Evolutionary conservation across 2,329 filamentous ascomycete species (phyloP), one percentile per base, ranked within the genome.

Genomic region (Pseudodiploospora longispora): DNA sequence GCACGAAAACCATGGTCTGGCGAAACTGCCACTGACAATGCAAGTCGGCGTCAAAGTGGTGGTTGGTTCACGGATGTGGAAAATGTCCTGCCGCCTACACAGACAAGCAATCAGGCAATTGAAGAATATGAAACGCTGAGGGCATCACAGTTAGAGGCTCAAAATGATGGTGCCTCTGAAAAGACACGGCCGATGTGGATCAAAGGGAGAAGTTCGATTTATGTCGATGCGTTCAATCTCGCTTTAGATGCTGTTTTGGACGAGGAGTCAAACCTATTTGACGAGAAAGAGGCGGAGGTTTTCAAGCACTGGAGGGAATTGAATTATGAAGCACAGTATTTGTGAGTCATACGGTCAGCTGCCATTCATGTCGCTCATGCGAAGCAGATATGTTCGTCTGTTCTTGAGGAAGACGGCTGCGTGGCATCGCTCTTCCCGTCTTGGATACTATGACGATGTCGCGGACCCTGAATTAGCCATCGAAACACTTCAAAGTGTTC

Each of bases 201-300:
- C 4, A 80, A 75, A 55, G 87, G 88, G 0, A 82, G 80, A 60
- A 94, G 83, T 57, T 97, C 90, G 1, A 87, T 98, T 44, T 98
- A 98, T 56, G 88, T 96, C 12, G 93, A 98, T 66, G 93, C 93
- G 1, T 98, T 98, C 71, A 95, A 95, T 57, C 71, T 97, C 10
- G 88, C 91, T 2, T 69, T 98, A 40, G 83, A 91, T 47, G 95
- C 87, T 0, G 93, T 98, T 4, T 67, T 97, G 9, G 82, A 87
- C 40, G 87, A 97, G 46, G 93, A 98, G 64, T 76, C 78, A 1
- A 87, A 95, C 63, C 69, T 98, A 0, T 98, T 97, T 59, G 78
- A 93, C 55, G 77, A 81, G 46, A 82, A 80, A 12, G 93, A 98
- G 63, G 77, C 74, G 56, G 70, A 76, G 10, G 74, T 97, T 0